Percentiles rank a stretch among this genome's conserved stretches.
These are phyloP conservation scores for Psilocybe cyanescens DNA, from an alignment of 768 basidiomycete species.

Conservation along the genomic window DNA sequence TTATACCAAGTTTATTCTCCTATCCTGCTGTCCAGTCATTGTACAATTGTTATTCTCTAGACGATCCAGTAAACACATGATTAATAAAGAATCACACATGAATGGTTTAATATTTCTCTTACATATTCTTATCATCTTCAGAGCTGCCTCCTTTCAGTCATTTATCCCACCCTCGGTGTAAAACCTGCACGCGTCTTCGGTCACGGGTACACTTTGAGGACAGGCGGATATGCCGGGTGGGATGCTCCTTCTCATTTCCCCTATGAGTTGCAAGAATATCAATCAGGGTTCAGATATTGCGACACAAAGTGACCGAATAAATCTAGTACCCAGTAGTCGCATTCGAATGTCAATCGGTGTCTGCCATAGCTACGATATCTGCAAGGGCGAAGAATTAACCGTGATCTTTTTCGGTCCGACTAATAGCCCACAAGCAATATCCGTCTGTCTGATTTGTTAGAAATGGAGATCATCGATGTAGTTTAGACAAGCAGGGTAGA, in stretches of 20 bases:
- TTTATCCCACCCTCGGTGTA: constrained; percentile 1
- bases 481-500: background rate
- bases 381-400: background rate
- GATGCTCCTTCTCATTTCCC: background rate
- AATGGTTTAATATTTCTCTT: too few relatives aligned
- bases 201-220: background rate
- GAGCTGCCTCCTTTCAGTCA: background rate
- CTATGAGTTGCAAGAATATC: background rate
- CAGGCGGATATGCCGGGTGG: background rate
- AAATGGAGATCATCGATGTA: background rate
- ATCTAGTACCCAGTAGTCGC: constrained; percentile 7
- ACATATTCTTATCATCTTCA: too few relatives aligned
- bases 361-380: background rate
- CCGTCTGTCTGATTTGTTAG: constrained; percentile 7
- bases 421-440: background rate
- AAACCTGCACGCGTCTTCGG: constrained; percentile 8
- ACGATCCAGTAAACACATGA: too few relatives aligned
- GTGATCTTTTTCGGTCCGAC: background rate
- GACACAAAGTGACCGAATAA: background rate
- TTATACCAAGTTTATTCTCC: too few relatives aligned
- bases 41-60: too few relatives aligned
- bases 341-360: background rate
- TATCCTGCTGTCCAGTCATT: too few relatives aligned
- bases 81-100: too few relatives aligned
- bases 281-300: background rate